Conservation (phyloP, 2,329 filamentous ascomycete species). For the Diplocarpon mali region DNA sequence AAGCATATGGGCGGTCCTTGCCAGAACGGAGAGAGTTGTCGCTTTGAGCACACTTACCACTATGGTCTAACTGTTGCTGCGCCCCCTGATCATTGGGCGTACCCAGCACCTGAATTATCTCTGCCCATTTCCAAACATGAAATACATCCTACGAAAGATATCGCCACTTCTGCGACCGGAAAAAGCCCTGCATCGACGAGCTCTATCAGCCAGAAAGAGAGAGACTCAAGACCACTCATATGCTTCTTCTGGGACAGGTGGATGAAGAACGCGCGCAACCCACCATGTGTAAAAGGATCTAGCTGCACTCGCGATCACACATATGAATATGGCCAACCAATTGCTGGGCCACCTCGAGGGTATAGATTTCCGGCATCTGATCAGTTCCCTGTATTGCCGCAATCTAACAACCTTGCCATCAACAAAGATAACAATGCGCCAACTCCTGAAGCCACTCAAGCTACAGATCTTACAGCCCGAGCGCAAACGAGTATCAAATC, state of each 20-base stretch:
- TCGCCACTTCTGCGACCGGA: neutral
- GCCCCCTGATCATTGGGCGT: neutral
- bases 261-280: neutral
- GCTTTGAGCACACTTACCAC: constrained; percentile 4
- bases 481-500: no score
- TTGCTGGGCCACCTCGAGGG: neutral
- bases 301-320: constrained; percentile 1
- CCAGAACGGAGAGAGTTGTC: constrained; percentile 1
- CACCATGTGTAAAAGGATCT: neutral
- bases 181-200: neutral
- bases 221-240: neutral
- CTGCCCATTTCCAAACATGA: neutral
- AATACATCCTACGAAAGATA: neutral
- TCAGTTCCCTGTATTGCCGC: neutral
- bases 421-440: neutral
- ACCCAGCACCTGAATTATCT: neutral
- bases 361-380: neutral
- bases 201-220: neutral
- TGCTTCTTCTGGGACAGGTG: constrained; percentile 5
- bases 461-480: no score
- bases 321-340: neutral
- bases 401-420: neutral
- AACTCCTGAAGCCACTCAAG: no score
- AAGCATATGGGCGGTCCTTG: neutral
- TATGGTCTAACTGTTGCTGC: constrained; percentile 1